phyloP scores from a whole-genome alignment of 768 basidiomycete species.

The Trametes punicea region DNA sequence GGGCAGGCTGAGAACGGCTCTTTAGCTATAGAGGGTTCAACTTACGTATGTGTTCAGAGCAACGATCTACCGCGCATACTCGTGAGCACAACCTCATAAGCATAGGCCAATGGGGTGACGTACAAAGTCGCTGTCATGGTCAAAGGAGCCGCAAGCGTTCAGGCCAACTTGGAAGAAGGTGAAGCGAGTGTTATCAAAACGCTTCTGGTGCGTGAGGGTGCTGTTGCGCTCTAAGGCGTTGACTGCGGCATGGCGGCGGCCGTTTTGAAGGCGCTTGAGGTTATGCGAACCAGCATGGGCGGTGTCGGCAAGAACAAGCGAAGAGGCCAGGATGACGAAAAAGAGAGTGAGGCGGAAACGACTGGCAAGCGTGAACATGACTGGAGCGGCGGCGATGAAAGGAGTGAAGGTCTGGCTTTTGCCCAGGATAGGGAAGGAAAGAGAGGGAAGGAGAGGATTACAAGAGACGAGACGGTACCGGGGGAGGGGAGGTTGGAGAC shows the following conservation, averaged over 20 bases:
- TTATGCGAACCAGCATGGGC: conserved; percentile 2
- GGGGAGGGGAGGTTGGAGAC: neutral
- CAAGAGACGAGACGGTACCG: too few relatives aligned
- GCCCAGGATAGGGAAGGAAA: neutral
- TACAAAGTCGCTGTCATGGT: conserved; percentile 21
- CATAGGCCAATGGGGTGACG: neutral
- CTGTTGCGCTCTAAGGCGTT: conserved; percentile 1
- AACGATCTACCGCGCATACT: conserved; percentile 44
- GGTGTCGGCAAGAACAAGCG: conserved; percentile 9
- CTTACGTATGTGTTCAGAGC: conserved; percentile 37
- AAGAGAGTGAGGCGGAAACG: conserved; percentile 12
- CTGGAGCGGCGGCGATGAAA: neutral
- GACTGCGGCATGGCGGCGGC: conserved; percentile 9
- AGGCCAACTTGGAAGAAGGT: conserved; percentile 17
- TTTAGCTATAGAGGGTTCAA: neutral
- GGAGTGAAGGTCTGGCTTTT: neutral
- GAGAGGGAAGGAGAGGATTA: neutral
- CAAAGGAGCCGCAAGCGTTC: conserved; percentile 20
- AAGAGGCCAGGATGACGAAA: conserved; percentile 9
- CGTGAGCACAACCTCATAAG: neutral
- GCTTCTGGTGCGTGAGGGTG: conserved; percentile 3
- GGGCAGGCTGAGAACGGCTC: neutral
- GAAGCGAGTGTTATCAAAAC: conserved; percentile 19
- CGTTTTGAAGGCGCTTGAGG: neutral
- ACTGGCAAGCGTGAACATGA: conserved; percentile 15